Conservation (phyloP, 2,329 filamentous ascomycete genomes). For the Erysiphe neolycopersici region DNA sequence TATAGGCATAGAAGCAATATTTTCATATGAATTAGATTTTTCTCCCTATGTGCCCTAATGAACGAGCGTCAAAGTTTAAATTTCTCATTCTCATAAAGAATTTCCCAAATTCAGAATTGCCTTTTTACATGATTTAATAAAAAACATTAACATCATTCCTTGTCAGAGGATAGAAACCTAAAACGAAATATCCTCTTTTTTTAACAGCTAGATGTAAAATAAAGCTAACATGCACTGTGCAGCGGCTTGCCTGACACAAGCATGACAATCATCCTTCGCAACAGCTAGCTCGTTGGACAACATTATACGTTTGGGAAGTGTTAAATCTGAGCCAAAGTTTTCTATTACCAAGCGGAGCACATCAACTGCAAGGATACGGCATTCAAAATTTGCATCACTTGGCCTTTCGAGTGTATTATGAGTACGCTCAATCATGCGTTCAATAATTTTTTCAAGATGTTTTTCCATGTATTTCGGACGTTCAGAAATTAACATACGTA, state of each 20-base stretch:
- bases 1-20: no score
- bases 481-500: conserved; percentile 6
- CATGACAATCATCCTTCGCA: conserved; percentile 8
- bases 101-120: no score
- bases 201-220: not conserved
- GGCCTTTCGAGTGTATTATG: conserved; percentile 10
- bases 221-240: conserved; percentile 1
- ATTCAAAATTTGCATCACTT: conserved; percentile 6
- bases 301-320: conserved; percentile 4
- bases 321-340: conserved; percentile 2
- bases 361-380: conserved; percentile 10
- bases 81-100: no score
- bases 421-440: conserved; percentile 9
- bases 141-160: no score
- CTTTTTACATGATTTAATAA: no score
- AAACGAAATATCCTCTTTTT: no score
- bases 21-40: no score
- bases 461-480: conserved; percentile 5
- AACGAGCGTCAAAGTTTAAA: no score
- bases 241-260: conserved; percentile 8
- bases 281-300: conserved; percentile 8
- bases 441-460: conserved; percentile 10
- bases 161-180: no score
- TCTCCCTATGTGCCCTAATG: no score
- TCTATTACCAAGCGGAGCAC: conserved; percentile 8